Percentiles rank a stretch among this genome's conserved stretches.
phyloP scores from a whole-genome alignment of 345 rosid genomes.

The Hirschfeldia incana region DNA sequence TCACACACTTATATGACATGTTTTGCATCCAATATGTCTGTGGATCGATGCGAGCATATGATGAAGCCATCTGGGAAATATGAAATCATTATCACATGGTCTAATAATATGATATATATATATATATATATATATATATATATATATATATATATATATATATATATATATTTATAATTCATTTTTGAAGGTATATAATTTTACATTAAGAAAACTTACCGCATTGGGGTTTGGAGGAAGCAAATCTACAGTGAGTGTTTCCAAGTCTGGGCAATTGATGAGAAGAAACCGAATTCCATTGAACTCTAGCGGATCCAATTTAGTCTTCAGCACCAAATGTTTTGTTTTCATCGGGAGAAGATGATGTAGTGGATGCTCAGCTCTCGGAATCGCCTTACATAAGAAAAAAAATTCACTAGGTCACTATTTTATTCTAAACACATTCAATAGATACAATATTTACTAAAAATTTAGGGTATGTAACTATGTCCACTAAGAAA shows the following conservation, averaged over 20 bases:
- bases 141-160: background rate
- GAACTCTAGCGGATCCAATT: constrained; percentile 33
- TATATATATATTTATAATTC: background rate
- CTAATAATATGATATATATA: background rate
- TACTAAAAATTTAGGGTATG: background rate
- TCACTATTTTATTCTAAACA: background rate
- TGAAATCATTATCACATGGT: background rate
- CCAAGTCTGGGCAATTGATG: constrained; percentile 31
- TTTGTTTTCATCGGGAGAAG: constrained; percentile 19
- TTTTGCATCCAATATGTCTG: background rate
- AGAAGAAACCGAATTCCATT: constrained; percentile 47
- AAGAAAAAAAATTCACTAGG: background rate
- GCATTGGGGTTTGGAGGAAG: background rate
- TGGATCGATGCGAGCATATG: background rate
- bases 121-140: too few relatives aligned
- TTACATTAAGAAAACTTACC: background rate
- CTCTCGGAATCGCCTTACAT: constrained; percentile 34
- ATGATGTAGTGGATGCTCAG: constrained; percentile 28
- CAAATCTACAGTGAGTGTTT: constrained; percentile 1
- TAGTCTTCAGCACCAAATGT: constrained; percentile 44
- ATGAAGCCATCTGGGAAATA: background rate
- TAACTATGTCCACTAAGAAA: background rate
- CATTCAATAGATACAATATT: background rate
- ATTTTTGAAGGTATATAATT: background rate
- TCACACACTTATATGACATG: background rate